Conservation (phyloP, 2,329 filamentous ascomycete genomes). For the Cercospora sojina region DNA sequence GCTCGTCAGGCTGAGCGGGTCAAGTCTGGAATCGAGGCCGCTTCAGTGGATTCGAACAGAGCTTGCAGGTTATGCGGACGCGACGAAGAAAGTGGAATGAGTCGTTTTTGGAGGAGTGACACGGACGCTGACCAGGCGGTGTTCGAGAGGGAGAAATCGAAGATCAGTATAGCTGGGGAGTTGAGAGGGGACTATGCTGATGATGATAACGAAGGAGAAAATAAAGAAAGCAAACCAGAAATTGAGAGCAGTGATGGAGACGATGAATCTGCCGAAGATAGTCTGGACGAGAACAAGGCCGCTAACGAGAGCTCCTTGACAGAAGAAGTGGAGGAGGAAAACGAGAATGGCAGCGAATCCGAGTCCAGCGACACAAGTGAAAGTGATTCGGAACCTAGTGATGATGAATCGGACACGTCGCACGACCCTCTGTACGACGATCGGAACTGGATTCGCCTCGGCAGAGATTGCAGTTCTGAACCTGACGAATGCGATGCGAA, state of each 20-base stretch:
- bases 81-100: background rate
- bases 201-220: conserved; percentile 4
- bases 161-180: background rate
- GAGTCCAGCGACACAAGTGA: background rate
- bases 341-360: background rate
- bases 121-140: background rate
- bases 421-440: conserved; percentile 8
- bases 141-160: conserved; percentile 8
- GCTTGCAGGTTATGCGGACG: background rate
- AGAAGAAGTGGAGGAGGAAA: background rate
- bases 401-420: background rate
- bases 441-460: conserved; percentile 13
- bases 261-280: background rate
- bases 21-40: background rate
- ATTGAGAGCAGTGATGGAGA: background rate
- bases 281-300: background rate
- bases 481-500: conserved; percentile 1
- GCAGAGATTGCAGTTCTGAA: conserved; percentile 3
- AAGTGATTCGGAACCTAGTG: background rate
- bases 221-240: background rate
- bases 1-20: background rate
- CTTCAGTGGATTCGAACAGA: background rate
- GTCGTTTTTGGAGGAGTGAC: background rate
- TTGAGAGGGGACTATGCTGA: background rate
- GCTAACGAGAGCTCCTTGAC: background rate